Conservation (phyloP, 805 yeast species). For the Metschnikowia sp. region DNA sequence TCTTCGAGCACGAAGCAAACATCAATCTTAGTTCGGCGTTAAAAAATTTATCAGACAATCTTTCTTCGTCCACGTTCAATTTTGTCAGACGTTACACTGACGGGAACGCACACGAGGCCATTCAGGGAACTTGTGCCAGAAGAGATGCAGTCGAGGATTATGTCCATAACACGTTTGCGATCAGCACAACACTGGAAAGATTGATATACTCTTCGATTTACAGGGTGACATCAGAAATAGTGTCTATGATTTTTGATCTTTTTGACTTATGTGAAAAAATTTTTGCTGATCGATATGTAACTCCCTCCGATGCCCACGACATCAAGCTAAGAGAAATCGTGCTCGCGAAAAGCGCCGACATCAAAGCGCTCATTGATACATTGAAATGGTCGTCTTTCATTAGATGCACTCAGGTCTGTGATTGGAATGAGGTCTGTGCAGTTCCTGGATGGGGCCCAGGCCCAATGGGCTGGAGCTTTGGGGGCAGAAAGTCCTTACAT, state of each 20-base stretch:
- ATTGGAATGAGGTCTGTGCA: conserved; percentile 48
- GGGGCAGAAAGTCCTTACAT: conserved; percentile 9
- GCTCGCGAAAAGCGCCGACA: neutral
- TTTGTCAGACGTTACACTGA: conserved; percentile 43
- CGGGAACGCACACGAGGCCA: conserved; percentile 17
- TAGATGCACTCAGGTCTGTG: conserved; percentile 41
- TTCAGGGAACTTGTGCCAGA: neutral
- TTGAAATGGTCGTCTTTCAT: conserved; percentile 44
- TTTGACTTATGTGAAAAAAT: conserved; percentile 30
- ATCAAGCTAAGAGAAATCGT: conserved; percentile 1
- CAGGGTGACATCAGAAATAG: conserved; percentile 37
- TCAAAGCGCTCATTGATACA: conserved; percentile 22
- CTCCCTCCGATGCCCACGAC: conserved; percentile 6
- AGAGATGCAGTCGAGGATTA: conserved; percentile 43
- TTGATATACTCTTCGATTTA: conserved; percentile 49
- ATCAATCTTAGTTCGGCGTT: neutral
- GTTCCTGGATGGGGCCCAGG: conserved; percentile 56
- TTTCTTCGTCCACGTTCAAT: conserved; percentile 41
- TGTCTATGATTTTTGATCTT: conserved; percentile 33
- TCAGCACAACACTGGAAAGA: conserved; percentile 40
- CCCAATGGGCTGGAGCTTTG: conserved; percentile 27
- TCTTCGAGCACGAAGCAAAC: conserved; percentile 5
- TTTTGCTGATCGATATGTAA: conserved; percentile 18
- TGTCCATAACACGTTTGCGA: conserved; percentile 38
- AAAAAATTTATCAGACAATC: conserved; percentile 23